A percentile compares a stretch with the other conserved stretches of the same genome.
phyloP scores from a whole-genome alignment of 139 green algal species.

The Tetraselmis chui region DNA sequence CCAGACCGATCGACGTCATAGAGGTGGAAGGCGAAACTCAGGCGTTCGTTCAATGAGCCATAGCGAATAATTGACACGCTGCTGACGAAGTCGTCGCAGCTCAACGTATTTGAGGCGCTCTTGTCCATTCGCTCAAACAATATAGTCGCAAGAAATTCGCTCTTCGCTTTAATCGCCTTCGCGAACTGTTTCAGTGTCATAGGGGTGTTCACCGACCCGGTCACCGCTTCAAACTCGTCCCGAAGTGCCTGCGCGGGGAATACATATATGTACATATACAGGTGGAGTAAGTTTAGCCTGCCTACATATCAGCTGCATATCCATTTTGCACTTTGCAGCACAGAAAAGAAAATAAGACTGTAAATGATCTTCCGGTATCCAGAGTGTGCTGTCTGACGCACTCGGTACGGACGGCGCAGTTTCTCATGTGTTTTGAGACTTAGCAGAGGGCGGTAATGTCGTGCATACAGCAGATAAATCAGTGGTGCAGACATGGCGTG shows the following conservation, averaged over 20 bases:
- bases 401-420: neutral
- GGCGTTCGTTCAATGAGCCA: neutral
- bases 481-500: too few relatives aligned
- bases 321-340: too few relatives aligned
- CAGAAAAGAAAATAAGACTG: neutral
- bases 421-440: neutral
- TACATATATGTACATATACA: neutral
- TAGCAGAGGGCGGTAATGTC: too few relatives aligned
- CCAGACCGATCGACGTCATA: neutral
- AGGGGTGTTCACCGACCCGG: neutral
- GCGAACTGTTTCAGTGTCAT: neutral
- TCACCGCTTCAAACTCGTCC: neutral
- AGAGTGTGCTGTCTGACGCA: neutral
- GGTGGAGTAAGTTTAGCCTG: too few relatives aligned
- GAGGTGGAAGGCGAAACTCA: neutral
- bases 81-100: neutral
- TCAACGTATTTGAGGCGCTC: neutral
- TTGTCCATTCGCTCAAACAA: neutral
- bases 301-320: too few relatives aligned
- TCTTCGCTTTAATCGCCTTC: neutral
- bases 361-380: neutral
- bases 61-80: neutral
- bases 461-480: too few relatives aligned
- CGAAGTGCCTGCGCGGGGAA: neutral
- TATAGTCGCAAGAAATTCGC: neutral